A percentile compares a stretch with the other conserved stretches of the same genome.
Evolutionary conservation across 1,284 basidiomycete genomes (phyloP).

Genomic region (Cutaneotrichosporon sp.): DNA sequence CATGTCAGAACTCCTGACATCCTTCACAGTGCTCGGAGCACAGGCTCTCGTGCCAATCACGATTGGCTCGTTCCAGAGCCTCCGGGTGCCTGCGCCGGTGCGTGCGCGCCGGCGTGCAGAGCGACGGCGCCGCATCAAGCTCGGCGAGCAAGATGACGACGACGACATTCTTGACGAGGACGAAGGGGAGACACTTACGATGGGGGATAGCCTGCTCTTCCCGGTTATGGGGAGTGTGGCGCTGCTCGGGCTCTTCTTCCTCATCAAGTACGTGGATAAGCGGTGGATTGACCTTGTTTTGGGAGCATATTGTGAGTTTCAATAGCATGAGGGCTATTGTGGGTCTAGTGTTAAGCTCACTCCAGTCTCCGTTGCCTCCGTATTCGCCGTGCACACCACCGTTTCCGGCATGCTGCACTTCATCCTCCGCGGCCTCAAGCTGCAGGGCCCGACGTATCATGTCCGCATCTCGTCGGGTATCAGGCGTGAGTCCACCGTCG

Average conservation of each 20-base stretch:
- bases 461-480: constrained; percentile 41
- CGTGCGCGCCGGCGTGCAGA: constrained; percentile 4
- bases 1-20: constrained; percentile 14
- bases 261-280: constrained; percentile 63
- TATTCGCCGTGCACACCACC: constrained; percentile 46
- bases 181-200: constrained; percentile 40
- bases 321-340: not conserved
- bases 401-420: constrained; percentile 30
- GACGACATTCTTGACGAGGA: constrained; percentile 37
- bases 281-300: constrained; percentile 63
- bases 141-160: constrained; percentile 28
- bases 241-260: constrained; percentile 36
- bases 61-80: constrained; percentile 46
- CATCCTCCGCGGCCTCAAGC: constrained; percentile 18
- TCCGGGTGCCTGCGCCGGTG: constrained; percentile 24
- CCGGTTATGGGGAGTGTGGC: constrained; percentile 43
- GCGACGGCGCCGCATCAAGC: constrained; percentile 15
- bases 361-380: constrained; percentile 50
- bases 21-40: constrained; percentile 35
- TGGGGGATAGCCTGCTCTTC: constrained; percentile 42
- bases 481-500: constrained; percentile 30
- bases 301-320: constrained; percentile 62
- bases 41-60: constrained; percentile 46
- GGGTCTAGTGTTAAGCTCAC: constrained; percentile 56
- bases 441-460: constrained; percentile 36